Percentiles rank a stretch among this genome's conserved stretches.
phyloP scores from a whole-genome alignment of 202 grass and related monocot species.

The Saccharum hybrid region DNA sequence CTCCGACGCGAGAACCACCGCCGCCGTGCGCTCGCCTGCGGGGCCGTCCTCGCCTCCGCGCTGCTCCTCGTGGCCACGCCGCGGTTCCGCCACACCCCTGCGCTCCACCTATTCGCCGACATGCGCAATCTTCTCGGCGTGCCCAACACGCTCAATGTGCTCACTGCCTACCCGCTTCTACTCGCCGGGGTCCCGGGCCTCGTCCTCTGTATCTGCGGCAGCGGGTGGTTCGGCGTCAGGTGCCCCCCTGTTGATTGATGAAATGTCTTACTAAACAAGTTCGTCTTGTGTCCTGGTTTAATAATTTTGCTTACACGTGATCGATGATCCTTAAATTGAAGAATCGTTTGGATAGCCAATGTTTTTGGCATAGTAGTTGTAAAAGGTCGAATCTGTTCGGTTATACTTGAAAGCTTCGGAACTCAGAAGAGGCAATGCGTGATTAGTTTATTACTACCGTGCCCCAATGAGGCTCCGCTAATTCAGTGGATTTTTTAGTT shows the following conservation, averaged over 20 bases:
- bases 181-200: conserved; percentile 82
- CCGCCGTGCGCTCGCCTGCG: conserved; percentile 39
- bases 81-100: conserved; percentile 74
- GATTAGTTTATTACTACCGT: not conserved
- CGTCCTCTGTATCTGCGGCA: conserved; percentile 79
- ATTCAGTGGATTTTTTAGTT: conserved; percentile 1
- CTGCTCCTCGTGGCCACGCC: conserved; percentile 83
- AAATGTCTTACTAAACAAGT: conserved; percentile 29
- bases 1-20: conserved; percentile 57
- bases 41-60: conserved; percentile 47
- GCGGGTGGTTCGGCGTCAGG: conserved; percentile 90
- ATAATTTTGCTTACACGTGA: not conserved
- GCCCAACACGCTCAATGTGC: conserved; percentile 94
- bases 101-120: conserved; percentile 96
- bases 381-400: not conserved
- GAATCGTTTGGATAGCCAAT: not conserved
- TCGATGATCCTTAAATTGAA: not conserved
- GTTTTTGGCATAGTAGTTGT: not conserved
- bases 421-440: not conserved
- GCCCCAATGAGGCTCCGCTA: not conserved
- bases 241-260: conserved; percentile 41
- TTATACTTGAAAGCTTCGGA: conserved; percentile 5
- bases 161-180: conserved; percentile 84
- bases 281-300: not conserved
- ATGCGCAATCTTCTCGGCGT: conserved; percentile 96